Evolutionary conservation across 2,329 filamentous ascomycete species (phyloP), one percentile per base, ranked within the genome.

Genomic region (Alternaria sp.): DNA sequence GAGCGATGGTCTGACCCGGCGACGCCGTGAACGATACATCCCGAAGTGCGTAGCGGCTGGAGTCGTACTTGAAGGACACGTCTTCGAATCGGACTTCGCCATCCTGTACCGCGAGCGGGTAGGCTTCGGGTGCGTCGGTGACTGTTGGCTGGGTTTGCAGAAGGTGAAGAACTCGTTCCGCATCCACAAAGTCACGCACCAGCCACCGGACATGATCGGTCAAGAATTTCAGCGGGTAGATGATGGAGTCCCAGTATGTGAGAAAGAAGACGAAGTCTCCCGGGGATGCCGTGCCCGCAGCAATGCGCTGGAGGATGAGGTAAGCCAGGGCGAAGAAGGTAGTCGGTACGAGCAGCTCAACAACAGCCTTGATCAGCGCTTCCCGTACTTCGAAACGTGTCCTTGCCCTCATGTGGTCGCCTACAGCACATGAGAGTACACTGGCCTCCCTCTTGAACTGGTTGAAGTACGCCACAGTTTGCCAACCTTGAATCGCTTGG

Each of bases 101-200:
- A 9, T 80, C 68, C 1, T 73, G 76, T 6, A 85, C 69, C 3
- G 74, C 69, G 5, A 90, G 75, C 5, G 73, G 76, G 17, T 57
- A 30, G 3, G 69, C 61, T 26, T 57, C 57, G 4, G 52, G 15
- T 25, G 55, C 44, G 46, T 89, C 84, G 0, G 73, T 71, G 10
- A 90, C 81, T 3, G 81, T 83, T 1, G 87, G 83, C 61, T 88
- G 83, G 11, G 83, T 86, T 47, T 85, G 81, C 7, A 90, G 78
- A 0, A 90, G 80, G 25, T 81, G 75, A 25, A 86, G 81, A 11
- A 90, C 79, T 12, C 86, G 82, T 72, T 91, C 89, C 0, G 89
- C 43, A 11, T 45, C 19, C 3, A 45, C 43, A 21, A 45, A 45
- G 17, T 45, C 19, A 45, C 43, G 17, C 6, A 45, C 43, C 10